Percentiles rank a stretch among this genome's conserved stretches.
These are phyloP conservation scores for Leucogyrophana mollusca DNA, from an alignment of 768 basidiomycete genomes.

Conservation along the genomic window DNA sequence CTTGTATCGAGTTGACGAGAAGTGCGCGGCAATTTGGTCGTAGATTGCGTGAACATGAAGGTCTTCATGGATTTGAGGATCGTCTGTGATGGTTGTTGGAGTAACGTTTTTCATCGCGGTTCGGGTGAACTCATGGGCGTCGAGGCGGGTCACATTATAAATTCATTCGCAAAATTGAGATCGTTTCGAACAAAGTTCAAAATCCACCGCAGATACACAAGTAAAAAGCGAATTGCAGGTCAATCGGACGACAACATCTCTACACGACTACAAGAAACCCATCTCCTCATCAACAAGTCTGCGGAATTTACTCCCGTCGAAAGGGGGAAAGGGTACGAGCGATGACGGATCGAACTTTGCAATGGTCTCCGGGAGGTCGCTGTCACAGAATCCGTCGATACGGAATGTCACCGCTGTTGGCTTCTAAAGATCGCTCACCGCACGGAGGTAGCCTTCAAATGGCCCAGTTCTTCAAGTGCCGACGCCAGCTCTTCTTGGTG, in stretches of 20 bases:
- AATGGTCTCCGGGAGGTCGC: constrained; percentile 57
- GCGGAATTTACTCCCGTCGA: constrained; percentile 67
- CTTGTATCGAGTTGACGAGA: constrained; percentile 89
- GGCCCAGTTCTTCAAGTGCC: constrained; percentile 54
- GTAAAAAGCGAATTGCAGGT: too few relatives aligned
- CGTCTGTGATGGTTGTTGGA: constrained; percentile 40
- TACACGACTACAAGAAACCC: constrained; percentile 52
- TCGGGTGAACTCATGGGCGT: too few relatives aligned
- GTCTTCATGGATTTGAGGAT: constrained; percentile 64
- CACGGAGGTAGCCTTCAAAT: constrained; percentile 57
- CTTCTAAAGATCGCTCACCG: constrained; percentile 46
- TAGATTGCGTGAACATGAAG: constrained; percentile 82
- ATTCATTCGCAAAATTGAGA: too few relatives aligned
- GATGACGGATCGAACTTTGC: constrained; percentile 41
- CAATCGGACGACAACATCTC: neutral
- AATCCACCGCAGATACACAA: too few relatives aligned
- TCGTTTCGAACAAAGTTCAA: too few relatives aligned
- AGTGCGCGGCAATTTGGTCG: constrained; percentile 82
- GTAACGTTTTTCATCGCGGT: constrained; percentile 32
- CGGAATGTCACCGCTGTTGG: neutral
- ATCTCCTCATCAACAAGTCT: constrained; percentile 73
- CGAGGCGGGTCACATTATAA: too few relatives aligned
- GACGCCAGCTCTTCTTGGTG: constrained; percentile 90
- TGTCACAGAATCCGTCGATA: constrained; percentile 20
- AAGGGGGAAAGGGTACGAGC: constrained; percentile 61